These are phyloP conservation scores for Cyberlindnera lachancei DNA, from an alignment of 805 yeast genomes.

Conservation along the genomic window DNA sequence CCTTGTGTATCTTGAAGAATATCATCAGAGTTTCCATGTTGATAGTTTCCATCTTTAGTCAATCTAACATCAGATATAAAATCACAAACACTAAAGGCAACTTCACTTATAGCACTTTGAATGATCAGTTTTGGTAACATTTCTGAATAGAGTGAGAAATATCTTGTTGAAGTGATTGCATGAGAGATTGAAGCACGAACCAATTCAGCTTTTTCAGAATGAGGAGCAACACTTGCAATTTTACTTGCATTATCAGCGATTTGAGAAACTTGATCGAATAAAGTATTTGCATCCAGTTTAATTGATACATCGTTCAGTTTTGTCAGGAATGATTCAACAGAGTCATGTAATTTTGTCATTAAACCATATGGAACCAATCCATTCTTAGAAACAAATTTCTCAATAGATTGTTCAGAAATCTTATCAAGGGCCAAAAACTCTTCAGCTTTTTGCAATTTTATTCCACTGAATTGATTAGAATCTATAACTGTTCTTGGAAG, in stretches of 20 bases:
- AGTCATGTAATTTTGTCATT: conserved; percentile 39
- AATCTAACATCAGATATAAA: conserved; percentile 48
- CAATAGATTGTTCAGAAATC: conserved; percentile 22
- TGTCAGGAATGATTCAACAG: conserved; percentile 38
- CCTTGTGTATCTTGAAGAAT: neutral
- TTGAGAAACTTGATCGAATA: conserved; percentile 46
- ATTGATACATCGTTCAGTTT: conserved; percentile 20
- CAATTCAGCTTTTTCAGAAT: conserved; percentile 36
- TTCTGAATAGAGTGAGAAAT: conserved; percentile 55
- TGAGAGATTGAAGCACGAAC: conserved; percentile 66
- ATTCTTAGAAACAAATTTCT: conserved; percentile 22
- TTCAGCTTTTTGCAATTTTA: conserved; percentile 27
- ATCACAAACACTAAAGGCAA: conserved; percentile 59
- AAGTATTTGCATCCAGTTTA: conserved; percentile 16
- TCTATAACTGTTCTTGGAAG: conserved; percentile 29
- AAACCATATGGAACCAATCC: conserved; percentile 42
- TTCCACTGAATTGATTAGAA: conserved; percentile 39
- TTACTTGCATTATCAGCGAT: conserved; percentile 33
- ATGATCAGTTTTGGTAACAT: conserved; percentile 64
- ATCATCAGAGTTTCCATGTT: neutral
- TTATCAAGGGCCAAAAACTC: conserved; percentile 17
- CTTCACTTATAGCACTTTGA: conserved; percentile 69
- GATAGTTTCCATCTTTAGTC: conserved; percentile 11
- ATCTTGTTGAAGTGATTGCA: conserved; percentile 69
- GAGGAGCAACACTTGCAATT: conserved; percentile 23